Percentiles rank a stretch among this genome's conserved stretches.
phyloP scores from a whole-genome alignment of 2,329 filamentous ascomycete genomes.

The Trichophyton simii region DNA sequence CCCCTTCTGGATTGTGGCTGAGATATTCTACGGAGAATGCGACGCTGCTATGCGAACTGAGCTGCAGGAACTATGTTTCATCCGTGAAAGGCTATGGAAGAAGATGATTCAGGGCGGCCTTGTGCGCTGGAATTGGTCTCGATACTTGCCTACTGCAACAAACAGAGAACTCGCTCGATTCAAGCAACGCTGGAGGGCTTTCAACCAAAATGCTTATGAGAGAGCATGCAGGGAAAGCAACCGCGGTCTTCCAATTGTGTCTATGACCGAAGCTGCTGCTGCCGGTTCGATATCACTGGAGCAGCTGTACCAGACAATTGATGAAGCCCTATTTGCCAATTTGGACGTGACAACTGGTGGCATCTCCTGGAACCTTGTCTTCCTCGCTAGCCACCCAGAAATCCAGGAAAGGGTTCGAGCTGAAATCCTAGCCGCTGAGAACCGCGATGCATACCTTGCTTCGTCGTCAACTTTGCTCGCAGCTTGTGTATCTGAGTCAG shows the following conservation, averaged over 20 bases:
- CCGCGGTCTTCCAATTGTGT: slow-evolving; percentile 3
- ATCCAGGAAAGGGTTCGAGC: slow-evolving; percentile 21
- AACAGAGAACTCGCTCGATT: slow-evolving; percentile 21
- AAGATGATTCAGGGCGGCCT: slow-evolving; percentile 26
- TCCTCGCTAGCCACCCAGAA: slow-evolving; percentile 28
- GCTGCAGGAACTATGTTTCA: slow-evolving; percentile 15
- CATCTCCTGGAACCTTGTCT: slow-evolving; percentile 34
- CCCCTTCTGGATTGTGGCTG: slow-evolving; percentile 30
- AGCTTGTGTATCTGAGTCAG: slow-evolving; percentile 30
- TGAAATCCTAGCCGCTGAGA: slow-evolving; percentile 14
- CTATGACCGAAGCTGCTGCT: slow-evolving; percentile 14
- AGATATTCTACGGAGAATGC: slow-evolving; percentile 28
- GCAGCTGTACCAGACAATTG: slow-evolving; percentile 32
- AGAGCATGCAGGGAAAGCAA: not conserved
- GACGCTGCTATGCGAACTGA: slow-evolving; percentile 14
- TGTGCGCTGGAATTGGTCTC: slow-evolving; percentile 18
- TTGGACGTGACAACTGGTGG: slow-evolving; percentile 36
- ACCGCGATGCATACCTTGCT: slow-evolving; percentile 17
- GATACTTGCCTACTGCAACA: slow-evolving; percentile 19
- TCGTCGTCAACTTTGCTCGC: slow-evolving; percentile 19
- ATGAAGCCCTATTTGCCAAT: slow-evolving; percentile 38
- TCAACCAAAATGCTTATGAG: slow-evolving; percentile 22
- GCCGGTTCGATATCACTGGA: slow-evolving; percentile 18
- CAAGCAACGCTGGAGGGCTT: slow-evolving; percentile 21
- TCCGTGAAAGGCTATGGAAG: slow-evolving; percentile 24